Conservation (phyloP, 2,329 filamentous ascomycete species). For the Claviceps humidiphila region DNA sequence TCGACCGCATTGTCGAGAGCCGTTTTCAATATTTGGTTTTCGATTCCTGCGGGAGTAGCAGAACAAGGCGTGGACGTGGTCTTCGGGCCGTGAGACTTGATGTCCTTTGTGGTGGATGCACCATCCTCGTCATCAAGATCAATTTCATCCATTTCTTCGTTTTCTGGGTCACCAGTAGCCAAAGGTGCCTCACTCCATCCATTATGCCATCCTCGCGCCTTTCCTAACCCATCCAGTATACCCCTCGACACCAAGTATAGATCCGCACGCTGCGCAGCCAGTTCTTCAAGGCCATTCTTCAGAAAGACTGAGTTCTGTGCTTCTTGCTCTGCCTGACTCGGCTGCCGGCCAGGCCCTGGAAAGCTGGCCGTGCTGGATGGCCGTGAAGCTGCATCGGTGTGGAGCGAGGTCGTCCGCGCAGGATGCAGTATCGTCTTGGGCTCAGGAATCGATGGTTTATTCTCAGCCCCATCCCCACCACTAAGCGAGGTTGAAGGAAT, state of each 20-base stretch:
- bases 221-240: constrained; percentile 62
- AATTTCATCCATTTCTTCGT: constrained; percentile 43
- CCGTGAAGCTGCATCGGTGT: constrained; percentile 24
- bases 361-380: constrained; percentile 39
- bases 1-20: constrained; percentile 48
- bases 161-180: constrained; percentile 28
- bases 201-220: constrained; percentile 59
- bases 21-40: constrained; percentile 40
- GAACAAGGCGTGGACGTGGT: constrained; percentile 1
- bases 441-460: constrained; percentile 49
- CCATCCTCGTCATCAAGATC: constrained; percentile 32
- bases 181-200: constrained; percentile 55
- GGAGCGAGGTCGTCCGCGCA: constrained; percentile 48
- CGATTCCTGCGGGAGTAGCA: constrained; percentile 18
- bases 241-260: constrained; percentile 69
- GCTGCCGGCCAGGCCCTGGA: constrained; percentile 30
- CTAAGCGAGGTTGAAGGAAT: constrained; percentile 47
- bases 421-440: constrained; percentile 61
- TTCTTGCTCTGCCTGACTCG: constrained; percentile 26
- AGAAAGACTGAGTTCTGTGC: constrained; percentile 33
- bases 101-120: constrained; percentile 10
- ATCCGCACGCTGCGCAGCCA: constrained; percentile 73
- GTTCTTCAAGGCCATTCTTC: constrained; percentile 59
- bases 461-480: constrained; percentile 36
- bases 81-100: neutral